phyloP scores from a whole-genome alignment of 495 filamentous ascomycete species.

The Aspergillus hancockii region DNA sequence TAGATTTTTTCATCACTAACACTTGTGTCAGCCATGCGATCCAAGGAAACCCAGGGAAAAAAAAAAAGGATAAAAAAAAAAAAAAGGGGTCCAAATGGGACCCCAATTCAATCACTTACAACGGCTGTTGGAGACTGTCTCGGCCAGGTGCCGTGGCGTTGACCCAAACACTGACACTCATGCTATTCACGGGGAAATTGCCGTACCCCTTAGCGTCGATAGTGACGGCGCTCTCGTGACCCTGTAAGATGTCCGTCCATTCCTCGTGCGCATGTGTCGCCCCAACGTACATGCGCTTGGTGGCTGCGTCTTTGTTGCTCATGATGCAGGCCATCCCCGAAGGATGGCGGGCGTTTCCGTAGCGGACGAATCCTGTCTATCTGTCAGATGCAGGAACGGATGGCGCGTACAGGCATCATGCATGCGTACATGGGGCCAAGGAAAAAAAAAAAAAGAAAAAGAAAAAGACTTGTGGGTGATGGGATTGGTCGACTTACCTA shows the following conservation, averaged over 20 bases:
- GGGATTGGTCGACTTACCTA: slow-evolving; percentile 44
- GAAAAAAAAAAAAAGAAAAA: not conserved
- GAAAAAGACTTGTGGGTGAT: not conserved
- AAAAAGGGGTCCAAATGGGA: not conserved
- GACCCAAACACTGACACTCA: slow-evolving; percentile 63
- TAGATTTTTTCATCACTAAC: not conserved
- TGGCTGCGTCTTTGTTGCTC: slow-evolving; percentile 48
- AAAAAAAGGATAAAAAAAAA: not conserved
- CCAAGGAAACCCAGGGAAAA: not conserved
- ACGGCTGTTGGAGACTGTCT: slow-evolving; percentile 40
- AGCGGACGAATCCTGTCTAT: slow-evolving; percentile 56
- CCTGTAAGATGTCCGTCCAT: slow-evolving; percentile 64
- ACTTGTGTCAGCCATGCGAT: not conserved
- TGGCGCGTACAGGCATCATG: not conserved
- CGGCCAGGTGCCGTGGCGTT: slow-evolving; percentile 53
- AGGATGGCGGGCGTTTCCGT: slow-evolving; percentile 53
- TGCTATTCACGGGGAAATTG: slow-evolving; percentile 51
- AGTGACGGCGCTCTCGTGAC: slow-evolving; percentile 39
- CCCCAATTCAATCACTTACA: slow-evolving; percentile 27
- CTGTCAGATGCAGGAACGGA: slow-evolving; percentile 6
- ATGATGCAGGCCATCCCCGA: slow-evolving; percentile 61
- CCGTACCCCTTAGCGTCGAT: slow-evolving; percentile 60
- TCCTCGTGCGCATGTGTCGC: slow-evolving; percentile 52
- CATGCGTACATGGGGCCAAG: not conserved
- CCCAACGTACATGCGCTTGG: slow-evolving; percentile 65